phyloP scores from a whole-genome alignment of 202 grass and related monocot genomes.

The Miscanthus sacchariflorus region DNA sequence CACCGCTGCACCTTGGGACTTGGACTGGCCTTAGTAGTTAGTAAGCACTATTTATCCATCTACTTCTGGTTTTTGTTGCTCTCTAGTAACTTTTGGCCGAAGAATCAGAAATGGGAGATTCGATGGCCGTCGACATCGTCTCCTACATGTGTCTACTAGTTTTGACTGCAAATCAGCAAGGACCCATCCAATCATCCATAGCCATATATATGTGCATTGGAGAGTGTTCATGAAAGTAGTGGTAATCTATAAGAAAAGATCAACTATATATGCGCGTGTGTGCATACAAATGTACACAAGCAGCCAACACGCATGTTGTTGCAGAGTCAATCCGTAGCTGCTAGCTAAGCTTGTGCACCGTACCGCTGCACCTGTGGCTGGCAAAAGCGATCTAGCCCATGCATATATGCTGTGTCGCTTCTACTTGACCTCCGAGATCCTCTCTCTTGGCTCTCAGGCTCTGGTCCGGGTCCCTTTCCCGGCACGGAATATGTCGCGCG shows the following conservation, averaged over 20 bases:
- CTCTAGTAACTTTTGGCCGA: no score
- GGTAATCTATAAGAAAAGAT: not conserved
- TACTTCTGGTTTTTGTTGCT: no score
- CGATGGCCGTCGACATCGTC: no score
- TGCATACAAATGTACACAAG: slow-evolving; percentile 24
- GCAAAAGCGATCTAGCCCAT: slow-evolving; percentile 13
- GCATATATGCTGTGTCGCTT: not conserved
- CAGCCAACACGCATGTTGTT: slow-evolving; percentile 11
- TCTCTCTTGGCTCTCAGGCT: not conserved
- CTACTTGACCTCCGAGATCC: slow-evolving; percentile 30
- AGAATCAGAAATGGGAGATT: no score
- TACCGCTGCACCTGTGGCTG: not conserved
- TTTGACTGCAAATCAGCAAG: not conserved
- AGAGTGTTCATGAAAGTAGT: not conserved
- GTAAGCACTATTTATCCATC: no score
- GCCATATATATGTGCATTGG: not conserved
- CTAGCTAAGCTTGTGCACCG: not conserved
- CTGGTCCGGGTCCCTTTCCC: not conserved
- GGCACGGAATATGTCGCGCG: slow-evolving; percentile 10
- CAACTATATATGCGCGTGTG: not conserved
- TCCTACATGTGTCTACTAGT: not conserved
- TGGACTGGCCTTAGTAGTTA: no score
- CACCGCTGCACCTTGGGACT: no score
- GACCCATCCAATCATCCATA: not conserved
- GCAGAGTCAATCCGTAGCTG: not conserved